Evolutionary conservation across 495 filamentous ascomycete species (phyloP).

Genomic region (Aspergillus taichungensis): DNA sequence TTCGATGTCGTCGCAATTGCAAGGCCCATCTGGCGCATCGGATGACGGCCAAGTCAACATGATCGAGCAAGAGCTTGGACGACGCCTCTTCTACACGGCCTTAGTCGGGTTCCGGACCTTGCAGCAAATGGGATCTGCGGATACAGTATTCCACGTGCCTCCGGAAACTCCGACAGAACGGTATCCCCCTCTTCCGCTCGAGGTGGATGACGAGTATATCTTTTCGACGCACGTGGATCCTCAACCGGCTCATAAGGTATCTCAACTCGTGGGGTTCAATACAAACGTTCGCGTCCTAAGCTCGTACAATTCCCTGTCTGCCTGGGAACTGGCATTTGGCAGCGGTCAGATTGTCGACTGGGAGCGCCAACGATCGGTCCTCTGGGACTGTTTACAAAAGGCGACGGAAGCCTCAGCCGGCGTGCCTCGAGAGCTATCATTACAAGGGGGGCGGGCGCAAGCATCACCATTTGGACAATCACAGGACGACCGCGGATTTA

Average conservation of each 20-base stretch:
- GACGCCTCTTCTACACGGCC: slow-evolving; percentile 71
- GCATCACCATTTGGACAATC: slow-evolving; percentile 3
- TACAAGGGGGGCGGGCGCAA: slow-evolving; percentile 22
- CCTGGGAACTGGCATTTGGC: slow-evolving; percentile 66
- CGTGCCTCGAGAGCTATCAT: slow-evolving; percentile 51
- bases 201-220: slow-evolving; percentile 74
- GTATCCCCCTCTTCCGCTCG: slow-evolving; percentile 71
- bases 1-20: slow-evolving; percentile 20
- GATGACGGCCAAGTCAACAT: slow-evolving; percentile 43
- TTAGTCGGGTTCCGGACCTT: slow-evolving; percentile 54
- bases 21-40: slow-evolving; percentile 10
- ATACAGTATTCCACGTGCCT: slow-evolving; percentile 55
- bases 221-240: slow-evolving; percentile 49
- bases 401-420: slow-evolving; percentile 52
- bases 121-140: slow-evolving; percentile 60
- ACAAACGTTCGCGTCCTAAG: slow-evolving; percentile 62
- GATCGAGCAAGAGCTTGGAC: slow-evolving; percentile 67
- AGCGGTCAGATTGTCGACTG: slow-evolving; percentile 62
- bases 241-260: slow-evolving; percentile 54
- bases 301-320: slow-evolving; percentile 58
- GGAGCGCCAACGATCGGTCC: slow-evolving; percentile 55
- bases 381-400: slow-evolving; percentile 51
- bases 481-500: slow-evolving; percentile 10
- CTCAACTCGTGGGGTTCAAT: slow-evolving; percentile 66
- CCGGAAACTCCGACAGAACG: slow-evolving; percentile 63